Evolutionary conservation across 2,329 filamentous ascomycete species (phyloP).

Genomic region (Rhinocladiella similis): DNA sequence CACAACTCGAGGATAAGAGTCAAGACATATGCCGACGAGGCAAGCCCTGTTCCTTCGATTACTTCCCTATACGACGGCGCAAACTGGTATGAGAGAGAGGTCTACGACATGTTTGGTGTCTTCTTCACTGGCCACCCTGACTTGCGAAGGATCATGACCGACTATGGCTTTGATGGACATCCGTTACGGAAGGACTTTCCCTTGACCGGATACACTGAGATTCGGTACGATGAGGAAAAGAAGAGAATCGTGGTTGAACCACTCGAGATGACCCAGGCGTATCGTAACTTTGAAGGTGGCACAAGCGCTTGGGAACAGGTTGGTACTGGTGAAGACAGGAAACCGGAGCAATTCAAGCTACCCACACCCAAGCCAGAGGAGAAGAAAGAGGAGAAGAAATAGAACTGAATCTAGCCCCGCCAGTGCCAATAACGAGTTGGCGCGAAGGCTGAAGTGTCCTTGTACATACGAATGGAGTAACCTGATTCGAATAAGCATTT

Average conservation of each 20-base stretch:
- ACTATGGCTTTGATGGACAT: slow-evolving; percentile 98
- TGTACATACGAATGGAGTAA: no score
- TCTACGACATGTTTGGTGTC: slow-evolving; percentile 95
- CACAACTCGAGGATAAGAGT: slow-evolving; percentile 96
- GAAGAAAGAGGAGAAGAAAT: slow-evolving; percentile 81
- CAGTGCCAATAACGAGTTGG: no score
- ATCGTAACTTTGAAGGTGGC: slow-evolving; percentile 95
- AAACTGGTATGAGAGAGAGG: slow-evolving; percentile 98
- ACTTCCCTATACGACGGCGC: slow-evolving; percentile 87
- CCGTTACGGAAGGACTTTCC: slow-evolving; percentile 98
- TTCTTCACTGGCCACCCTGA: slow-evolving; percentile 97
- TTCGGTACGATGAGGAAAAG: slow-evolving; percentile 99
- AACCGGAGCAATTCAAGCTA: slow-evolving; percentile 86
- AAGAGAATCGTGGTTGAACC: slow-evolving; percentile 99
- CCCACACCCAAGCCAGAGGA: slow-evolving; percentile 95
- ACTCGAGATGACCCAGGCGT: slow-evolving; percentile 94
- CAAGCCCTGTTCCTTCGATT: slow-evolving; percentile 86
- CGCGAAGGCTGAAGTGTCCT: no score
- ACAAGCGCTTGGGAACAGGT: slow-evolving; percentile 71
- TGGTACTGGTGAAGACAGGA: slow-evolving; percentile 71
- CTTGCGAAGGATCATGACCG: slow-evolving; percentile 96
- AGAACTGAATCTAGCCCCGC: slow-evolving; percentile 53
- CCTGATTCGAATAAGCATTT: no score
- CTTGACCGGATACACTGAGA: slow-evolving; percentile 95
- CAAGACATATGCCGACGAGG: slow-evolving; percentile 98